Base-by-base conservation (phyloP, 2,329 filamentous ascomycete genomes). In the Elsinoe necatrix region DNA sequence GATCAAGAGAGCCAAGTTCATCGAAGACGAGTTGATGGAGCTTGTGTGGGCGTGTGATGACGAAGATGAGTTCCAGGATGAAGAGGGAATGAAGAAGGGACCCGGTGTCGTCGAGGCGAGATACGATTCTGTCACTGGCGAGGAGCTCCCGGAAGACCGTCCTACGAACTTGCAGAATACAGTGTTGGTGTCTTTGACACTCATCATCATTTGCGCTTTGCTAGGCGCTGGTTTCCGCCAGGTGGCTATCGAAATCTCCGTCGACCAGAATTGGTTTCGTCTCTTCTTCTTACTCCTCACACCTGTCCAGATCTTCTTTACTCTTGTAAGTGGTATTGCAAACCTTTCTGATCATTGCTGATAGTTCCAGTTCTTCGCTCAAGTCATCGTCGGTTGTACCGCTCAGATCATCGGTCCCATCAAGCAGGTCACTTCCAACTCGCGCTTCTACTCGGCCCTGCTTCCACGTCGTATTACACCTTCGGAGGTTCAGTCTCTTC, bases 371-470 rank as follows among this genome's bases (percentile, higher is more conserved):
- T 89, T 92, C 75, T 90, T 92, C 67, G 83, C 78, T 20, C 86
- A 90, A 69, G 86, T 89, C 65, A 85, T 91, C 58, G 75, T 90
- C 54, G 86, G 86, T 59, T 89, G 84, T 66, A 69, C 90, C 64
- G 82, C 85, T 1, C 87, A 91, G 68, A 82, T 86, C 61, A 80
- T 91, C 58, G 88, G 88, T 4, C 87, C 88, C 0, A 81, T 90
- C 57, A 79, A 80, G 48, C 86, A 91, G 67, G 77, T 92, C 68
- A 80, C 77, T 29, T 73, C 79, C 64, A 93, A 93, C 77, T 89
- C 86, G 65, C 87, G 86, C 69, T 92, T 85, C 74, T 93, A 86
- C 72, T 92, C 88, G 0, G 88, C 86, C 1, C 75, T 78, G n/a
- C 78, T 84, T 7, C 83, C 85, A 1, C 79, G 79, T 18, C 76